These are phyloP conservation scores for Candida patagonica DNA, from an alignment of 805 yeast genomes.

Conservation along the genomic window DNA sequence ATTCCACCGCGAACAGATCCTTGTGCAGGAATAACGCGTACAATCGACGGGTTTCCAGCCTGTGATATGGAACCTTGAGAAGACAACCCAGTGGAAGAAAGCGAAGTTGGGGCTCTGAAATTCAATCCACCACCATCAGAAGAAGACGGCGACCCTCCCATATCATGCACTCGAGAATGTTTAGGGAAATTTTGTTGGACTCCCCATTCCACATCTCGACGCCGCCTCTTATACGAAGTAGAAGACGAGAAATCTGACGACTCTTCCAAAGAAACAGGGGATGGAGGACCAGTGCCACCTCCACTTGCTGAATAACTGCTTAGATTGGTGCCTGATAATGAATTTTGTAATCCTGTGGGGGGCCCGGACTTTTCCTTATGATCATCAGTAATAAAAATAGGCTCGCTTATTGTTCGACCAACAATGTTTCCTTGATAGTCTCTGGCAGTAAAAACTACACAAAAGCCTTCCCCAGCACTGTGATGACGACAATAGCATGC, in stretches of 20 bases:
- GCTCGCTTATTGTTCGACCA: constrained; percentile 64
- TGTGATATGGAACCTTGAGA: background rate
- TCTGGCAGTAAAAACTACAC: constrained; percentile 40
- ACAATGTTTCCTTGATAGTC: constrained; percentile 52
- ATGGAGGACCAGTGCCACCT: constrained; percentile 13
- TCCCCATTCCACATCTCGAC: constrained; percentile 16
- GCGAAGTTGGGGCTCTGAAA: background rate
- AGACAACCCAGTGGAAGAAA: background rate
- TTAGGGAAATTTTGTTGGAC: constrained; percentile 2
- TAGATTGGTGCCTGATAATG: background rate
- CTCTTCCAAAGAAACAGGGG: constrained; percentile 29
- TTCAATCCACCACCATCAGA: constrained; percentile 7
- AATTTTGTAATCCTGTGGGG: background rate
- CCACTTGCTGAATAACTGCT: background rate
- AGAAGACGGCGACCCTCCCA: constrained; percentile 10
- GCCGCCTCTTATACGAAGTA: constrained; percentile 15
- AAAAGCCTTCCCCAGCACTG: constrained; percentile 46
- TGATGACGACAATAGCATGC: constrained; percentile 97
- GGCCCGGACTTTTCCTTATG: constrained; percentile 43
- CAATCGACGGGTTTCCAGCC: constrained; percentile 45
- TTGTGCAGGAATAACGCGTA: constrained; percentile 86
- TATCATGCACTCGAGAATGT: no score
- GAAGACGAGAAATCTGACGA: constrained; percentile 21
- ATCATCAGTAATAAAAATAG: constrained; percentile 88
- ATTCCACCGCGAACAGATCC: constrained; percentile 96